Base-by-base conservation (phyloP, 768 basidiomycete species). In the Coprinellus aureogranulatus region DNA sequence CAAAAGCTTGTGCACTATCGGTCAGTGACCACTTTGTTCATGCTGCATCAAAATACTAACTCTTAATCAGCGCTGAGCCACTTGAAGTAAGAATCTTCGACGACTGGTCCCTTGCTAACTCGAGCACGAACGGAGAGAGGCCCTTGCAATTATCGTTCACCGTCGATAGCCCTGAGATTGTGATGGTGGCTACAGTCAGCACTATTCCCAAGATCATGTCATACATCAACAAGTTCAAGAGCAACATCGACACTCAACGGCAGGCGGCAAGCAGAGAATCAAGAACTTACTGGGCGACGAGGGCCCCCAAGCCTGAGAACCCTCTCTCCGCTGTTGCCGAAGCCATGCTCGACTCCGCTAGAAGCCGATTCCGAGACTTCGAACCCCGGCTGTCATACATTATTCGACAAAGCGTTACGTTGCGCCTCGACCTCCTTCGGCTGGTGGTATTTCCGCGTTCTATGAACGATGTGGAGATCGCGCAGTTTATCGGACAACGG, bases 271-370 rank as follows among this genome's bases (percentile, higher is more conserved):
- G 84, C 60, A 79, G 85, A 39, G 90, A 92, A 71, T 93, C 92
- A 1, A 81, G 80, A 58, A 85, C 87, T 1, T 94, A 90, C 77
- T 79, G 88, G 23, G 79, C 81, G n/a, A 84, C 85, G 14, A 82
- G 82, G n/a, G 75, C 80, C 4, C 86, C 88, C 4, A 87, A 83
- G 64, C 89, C 89, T 6, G 87, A 87, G 51, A 92, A 92, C 61
- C 86, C 92, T 1, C 75, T 94, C 16, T 90, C 90, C 1, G 84
- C 88, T 12, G 90, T 94, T n/a, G 92, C 92, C 1, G 85, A 89
- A 60, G 89, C 91, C 28, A 90, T 93, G 84, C 70, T 94, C 39
- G 77, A 81, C 54, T 89, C 90, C 0, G 89, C 92, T 26, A 81
- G 85, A 41, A 84, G 75, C 42, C 82, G 85, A 22, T 82, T 92